These are phyloP conservation scores for Hordeum marinum DNA, from an alignment of 176 grass and related monocot species.

Conservation along the genomic window DNA sequence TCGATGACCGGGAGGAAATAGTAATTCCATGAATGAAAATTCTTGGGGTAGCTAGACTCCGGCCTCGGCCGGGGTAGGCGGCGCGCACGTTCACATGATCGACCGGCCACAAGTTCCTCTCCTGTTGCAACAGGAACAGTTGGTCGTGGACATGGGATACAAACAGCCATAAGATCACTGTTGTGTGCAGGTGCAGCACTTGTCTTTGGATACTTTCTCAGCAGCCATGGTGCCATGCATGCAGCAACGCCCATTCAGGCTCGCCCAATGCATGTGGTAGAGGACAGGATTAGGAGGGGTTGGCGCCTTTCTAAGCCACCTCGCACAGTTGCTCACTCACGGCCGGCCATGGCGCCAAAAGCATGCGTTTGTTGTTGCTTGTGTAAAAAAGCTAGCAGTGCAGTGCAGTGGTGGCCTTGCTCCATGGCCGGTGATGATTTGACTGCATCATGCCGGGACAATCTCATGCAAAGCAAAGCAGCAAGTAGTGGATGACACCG, in stretches of 20 bases:
- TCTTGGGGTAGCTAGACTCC: background rate
- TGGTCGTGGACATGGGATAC: background rate
- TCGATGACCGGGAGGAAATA: background rate
- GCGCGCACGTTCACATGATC: background rate
- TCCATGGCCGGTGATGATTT: slow-evolving; percentile 4
- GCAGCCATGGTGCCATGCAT: too few species aligned
- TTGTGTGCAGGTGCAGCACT: background rate
- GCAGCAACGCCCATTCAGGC: too few species aligned
- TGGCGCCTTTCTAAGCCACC: too few species aligned
- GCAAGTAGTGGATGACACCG: background rate
- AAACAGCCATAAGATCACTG: background rate
- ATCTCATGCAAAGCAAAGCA: background rate
- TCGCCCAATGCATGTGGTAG: too few species aligned
- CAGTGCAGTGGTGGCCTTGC: background rate
- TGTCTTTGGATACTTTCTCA: background rate
- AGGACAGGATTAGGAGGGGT: too few species aligned
- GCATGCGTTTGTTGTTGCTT: background rate
- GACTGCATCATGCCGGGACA: slow-evolving; percentile 15
- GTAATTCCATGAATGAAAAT: background rate
- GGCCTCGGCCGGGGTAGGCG: background rate
- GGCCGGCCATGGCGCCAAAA: background rate
- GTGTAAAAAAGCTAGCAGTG: background rate
- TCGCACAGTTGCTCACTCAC: background rate
- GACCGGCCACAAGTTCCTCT: background rate
- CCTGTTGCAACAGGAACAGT: background rate